Base-by-base conservation (phyloP, 2,329 filamentous ascomycete species). In the Apiospora saccharicola region DNA sequence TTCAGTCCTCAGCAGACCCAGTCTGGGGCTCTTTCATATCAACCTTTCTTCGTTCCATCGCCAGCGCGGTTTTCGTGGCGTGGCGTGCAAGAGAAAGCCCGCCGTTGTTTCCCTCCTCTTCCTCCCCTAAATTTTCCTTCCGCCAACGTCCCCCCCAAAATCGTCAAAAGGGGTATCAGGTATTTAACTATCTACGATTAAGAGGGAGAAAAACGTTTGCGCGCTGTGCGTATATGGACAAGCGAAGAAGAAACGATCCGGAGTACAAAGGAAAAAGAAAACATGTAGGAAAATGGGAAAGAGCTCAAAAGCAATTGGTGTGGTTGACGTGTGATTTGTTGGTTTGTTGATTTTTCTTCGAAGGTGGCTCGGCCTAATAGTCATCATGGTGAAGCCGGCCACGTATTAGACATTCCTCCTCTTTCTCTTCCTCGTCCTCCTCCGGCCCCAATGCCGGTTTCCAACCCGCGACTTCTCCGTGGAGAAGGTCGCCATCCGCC, bases 131-230 rank as follows among this genome's bases (percentile, higher is more conserved):
- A 30, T 70, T 70, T 68, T 41, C 72, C 37, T 10, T 41, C 73
- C 75, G 75, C 67, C 47, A 37, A 26, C 53, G 37, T 41, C 10
- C 10, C 68, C 34, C 72, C 71, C 71, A 68, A 68, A 57, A 67
- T 41, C 26, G 19, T 41, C 68, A 64, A 44, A 68, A 70, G 71
- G 79, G 79, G 79, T 80, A 80, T 80, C 79, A 78, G 76, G 72
- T 75, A 74, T 76, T 75, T 73, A 78, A 74, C 79, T 80, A 81
- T 81, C 79, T 81, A 80, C 79, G 77, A 79, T 79, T 80, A 78
- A 76, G 76, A 26, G 74, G 74, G 68, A 71, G 41, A 70, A 69
- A 75, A 72, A 74, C 73, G 43, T 44, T 67, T 46, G 34, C 30
- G 34, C 41, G 30, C 67, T 68, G 24, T 16, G 67, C 46, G 61